Evolutionary conservation across 208 protist genomes (phyloP).

Genomic region (Jaenimonas drosophilae): DNA sequence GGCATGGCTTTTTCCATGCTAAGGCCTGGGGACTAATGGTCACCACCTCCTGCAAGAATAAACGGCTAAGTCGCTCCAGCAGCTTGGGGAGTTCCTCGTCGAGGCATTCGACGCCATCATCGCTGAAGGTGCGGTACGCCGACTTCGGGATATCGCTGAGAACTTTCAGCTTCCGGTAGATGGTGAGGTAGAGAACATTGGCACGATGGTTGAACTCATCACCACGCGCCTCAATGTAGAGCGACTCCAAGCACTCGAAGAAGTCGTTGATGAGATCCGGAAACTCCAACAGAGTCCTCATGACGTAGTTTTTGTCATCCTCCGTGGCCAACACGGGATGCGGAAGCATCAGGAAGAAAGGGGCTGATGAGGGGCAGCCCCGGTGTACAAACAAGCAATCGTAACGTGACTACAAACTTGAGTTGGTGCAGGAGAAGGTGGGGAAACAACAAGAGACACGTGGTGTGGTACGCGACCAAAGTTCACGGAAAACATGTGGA

Average conservation of each 20-base stretch:
- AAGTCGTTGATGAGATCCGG: constrained; percentile 49
- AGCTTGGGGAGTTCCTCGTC: constrained; percentile 60
- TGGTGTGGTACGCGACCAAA: no score
- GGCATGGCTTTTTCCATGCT: constrained; percentile 56
- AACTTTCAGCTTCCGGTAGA: constrained; percentile 46
- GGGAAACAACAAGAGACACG: no score
- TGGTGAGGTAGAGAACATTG: constrained; percentile 41
- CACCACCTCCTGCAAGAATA: constrained; percentile 72
- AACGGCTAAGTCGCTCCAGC: constrained; percentile 39
- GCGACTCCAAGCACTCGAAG: constrained; percentile 51
- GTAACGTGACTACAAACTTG: no score
- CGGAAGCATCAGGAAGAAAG: constrained; percentile 36
- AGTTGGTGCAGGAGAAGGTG: no score
- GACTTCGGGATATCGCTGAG: constrained; percentile 24
- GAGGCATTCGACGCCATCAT: background rate
- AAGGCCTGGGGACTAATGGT: constrained; percentile 54
- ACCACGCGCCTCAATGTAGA: constrained; percentile 43
- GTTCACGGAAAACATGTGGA: no score
- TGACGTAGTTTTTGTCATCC: constrained; percentile 77
- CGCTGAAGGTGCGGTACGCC: constrained; percentile 25
- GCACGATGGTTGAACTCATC: constrained; percentile 28
- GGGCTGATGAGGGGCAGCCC: no score
- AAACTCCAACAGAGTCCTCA: constrained; percentile 42
- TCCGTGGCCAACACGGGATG: constrained; percentile 84
- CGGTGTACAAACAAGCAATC: no score